Conservation (phyloP, 441 rosid genomes). For the Brassica balearica region DNA sequence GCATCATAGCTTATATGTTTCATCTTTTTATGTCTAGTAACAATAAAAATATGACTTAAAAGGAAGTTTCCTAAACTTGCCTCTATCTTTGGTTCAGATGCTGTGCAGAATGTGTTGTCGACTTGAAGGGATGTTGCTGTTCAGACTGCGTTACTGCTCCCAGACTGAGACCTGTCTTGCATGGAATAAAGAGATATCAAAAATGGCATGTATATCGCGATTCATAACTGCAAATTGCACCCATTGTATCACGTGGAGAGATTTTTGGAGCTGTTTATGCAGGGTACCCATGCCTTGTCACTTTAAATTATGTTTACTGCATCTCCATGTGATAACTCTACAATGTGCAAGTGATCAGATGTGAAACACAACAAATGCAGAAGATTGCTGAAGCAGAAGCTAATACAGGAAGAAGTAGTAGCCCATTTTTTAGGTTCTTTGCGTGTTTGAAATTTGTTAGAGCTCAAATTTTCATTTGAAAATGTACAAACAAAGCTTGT, state of each 20-base stretch:
- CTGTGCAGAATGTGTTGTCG: slow-evolving; percentile 60
- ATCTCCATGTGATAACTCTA: too few relatives aligned
- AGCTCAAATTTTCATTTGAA: too few relatives aligned
- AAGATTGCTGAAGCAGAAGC: too few relatives aligned
- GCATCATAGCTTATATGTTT: slow-evolving; percentile 19
- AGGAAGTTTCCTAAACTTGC: neutral
- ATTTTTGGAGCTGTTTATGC: too few relatives aligned
- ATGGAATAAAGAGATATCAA: slow-evolving; percentile 76
- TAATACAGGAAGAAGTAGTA: too few relatives aligned
- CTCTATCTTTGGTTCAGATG: slow-evolving; percentile 57
- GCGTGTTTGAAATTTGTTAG: too few relatives aligned
- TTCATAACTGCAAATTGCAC: slow-evolving; percentile 38
- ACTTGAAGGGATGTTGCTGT: slow-evolving; percentile 80
- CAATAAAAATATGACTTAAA: neutral
- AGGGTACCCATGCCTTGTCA: neutral
- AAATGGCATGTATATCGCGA: slow-evolving; percentile 85
- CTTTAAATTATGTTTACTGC: slow-evolving; percentile 3
- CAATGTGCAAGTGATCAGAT: too few relatives aligned
- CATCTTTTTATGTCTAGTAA: neutral
- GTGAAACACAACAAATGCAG: too few relatives aligned
- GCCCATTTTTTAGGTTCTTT: too few relatives aligned
- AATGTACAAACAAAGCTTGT: too few relatives aligned
- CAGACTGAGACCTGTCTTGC: slow-evolving; percentile 81
- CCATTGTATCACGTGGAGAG: too few relatives aligned
- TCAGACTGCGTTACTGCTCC: slow-evolving; percentile 66